phyloP scores from a whole-genome alignment of 164 flowering plant genomes.

The Aristolochia fimbriata region DNA sequence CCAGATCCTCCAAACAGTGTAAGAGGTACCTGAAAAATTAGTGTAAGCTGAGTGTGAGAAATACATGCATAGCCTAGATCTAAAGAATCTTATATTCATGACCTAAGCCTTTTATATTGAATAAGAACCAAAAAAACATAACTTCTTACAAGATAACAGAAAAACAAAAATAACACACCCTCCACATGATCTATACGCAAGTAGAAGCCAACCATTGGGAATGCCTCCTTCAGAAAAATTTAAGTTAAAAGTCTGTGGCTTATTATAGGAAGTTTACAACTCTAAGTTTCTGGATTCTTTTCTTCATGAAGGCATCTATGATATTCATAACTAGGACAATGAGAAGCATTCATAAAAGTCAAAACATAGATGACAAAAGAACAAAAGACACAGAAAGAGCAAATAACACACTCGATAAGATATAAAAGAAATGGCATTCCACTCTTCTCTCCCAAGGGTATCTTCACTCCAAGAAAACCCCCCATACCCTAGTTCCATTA shows the following conservation, averaged over 20 bases:
- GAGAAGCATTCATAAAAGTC: not conserved
- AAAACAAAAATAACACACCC: not conserved
- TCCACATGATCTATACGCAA: not conserved
- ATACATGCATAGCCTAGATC: not conserved
- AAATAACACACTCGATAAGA: no score
- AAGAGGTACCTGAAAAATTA: constrained; percentile 50
- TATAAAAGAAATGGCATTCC: no score
- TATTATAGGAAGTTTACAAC: no score
- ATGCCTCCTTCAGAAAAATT: no score
- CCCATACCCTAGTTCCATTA: no score
- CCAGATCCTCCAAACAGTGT: constrained; percentile 66
- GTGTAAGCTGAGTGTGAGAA: not conserved
- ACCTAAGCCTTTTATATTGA: not conserved
- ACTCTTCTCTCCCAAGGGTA: no score
- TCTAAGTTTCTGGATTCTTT: no score
- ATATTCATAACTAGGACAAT: not conserved
- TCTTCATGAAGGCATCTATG: no score
- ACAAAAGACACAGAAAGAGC: no score
- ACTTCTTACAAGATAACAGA: not conserved
- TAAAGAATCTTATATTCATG: not conserved
- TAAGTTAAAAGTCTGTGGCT: no score
- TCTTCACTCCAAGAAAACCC: no score
- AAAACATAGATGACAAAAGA: no score
- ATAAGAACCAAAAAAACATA: not conserved
- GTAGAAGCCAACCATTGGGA: not conserved